Evolutionary conservation across 352 stramenopile species (phyloP), one percentile per base, ranked within the genome.

Genomic region (Pythium biforme): DNA sequence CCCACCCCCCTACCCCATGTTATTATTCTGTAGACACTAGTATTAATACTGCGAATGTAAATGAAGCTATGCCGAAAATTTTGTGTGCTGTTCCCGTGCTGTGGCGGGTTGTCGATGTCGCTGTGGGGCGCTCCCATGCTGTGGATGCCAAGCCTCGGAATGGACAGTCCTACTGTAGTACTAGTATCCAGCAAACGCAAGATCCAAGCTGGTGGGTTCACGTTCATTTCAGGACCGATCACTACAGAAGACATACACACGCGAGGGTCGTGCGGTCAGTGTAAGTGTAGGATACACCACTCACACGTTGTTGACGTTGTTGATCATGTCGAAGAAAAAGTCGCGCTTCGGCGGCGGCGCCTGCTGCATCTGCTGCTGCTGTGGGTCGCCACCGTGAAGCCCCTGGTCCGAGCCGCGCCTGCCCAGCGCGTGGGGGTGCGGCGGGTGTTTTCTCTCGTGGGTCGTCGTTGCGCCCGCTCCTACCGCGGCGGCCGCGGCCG

Each of bases 301-400:
- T 49, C 50, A 53, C 19, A 59, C 51, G 29, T 71, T 71, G 46
- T 71, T 62, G 12, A 71, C 64, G 37, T 71, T 71, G 57, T 66
- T 71, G 53, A 71, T 67, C 41, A 71, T 66, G 25, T 71, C 64
- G n/a, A 55, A 71, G 29, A 71, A 71, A 23, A 48, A 66, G 33
- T 71, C 64, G 9, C 57, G 55, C 50, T 62, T 62, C 12, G 23
- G 40, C 20, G 23, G 57, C 12, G 20, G 47, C 9, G 41, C 34
- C 25, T 46, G 56, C 8, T 55, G 56, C 29, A 27, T 45, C 43
- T 63, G 56, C 31, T 39, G 46, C 29, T 56, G 31, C 17, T 47
- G 55, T n/a, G 46, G 49, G 29, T 67, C 23, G 7, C 50, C n/a
- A n/a, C n/a, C n/a, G n/a, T n/a, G 60, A 10, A 51, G n/a, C 7